Percentiles rank a stretch among this genome's conserved stretches.
phyloP scores from a whole-genome alignment of 306 rosid genomes.

The Lotus japonicus region DNA sequence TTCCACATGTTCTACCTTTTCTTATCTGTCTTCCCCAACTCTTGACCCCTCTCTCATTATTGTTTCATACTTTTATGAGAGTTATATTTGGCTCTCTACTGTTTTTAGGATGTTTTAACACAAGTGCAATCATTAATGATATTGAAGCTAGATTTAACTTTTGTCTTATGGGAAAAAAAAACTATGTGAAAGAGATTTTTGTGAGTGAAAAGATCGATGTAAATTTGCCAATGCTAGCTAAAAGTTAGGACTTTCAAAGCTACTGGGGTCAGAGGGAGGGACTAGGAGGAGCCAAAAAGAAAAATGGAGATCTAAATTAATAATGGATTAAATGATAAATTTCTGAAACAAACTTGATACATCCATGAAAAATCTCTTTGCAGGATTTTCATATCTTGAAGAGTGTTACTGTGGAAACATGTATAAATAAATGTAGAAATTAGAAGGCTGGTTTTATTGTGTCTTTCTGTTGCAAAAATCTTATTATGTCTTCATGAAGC shows the following conservation, averaged over 20 bases:
- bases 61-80: conserved; percentile 23
- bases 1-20: not conserved
- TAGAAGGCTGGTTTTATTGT: too few relatives aligned
- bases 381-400: too few relatives aligned
- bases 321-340: not conserved
- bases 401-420: too few relatives aligned
- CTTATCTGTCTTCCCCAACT: conserved; percentile 10
- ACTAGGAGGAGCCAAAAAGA: too few relatives aligned
- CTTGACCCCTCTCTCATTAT: conserved; percentile 3
- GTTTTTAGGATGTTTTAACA: too few relatives aligned
- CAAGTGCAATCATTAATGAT: not conserved
- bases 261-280: too few relatives aligned
- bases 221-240: not conserved
- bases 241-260: not conserved
- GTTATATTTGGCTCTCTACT: conserved; percentile 18
- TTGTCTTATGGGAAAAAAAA: not conserved
- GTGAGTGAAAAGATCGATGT: not conserved
- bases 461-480: too few relatives aligned
- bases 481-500: too few relatives aligned
- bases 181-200: not conserved
- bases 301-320: not conserved
- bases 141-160: not conserved
- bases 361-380: too few relatives aligned
- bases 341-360: too few relatives aligned
- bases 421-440: too few relatives aligned